These are phyloP conservation scores for Trichoderma reesei DNA, from an alignment of 495 filamentous ascomycete species.

Conservation along the genomic window DNA sequence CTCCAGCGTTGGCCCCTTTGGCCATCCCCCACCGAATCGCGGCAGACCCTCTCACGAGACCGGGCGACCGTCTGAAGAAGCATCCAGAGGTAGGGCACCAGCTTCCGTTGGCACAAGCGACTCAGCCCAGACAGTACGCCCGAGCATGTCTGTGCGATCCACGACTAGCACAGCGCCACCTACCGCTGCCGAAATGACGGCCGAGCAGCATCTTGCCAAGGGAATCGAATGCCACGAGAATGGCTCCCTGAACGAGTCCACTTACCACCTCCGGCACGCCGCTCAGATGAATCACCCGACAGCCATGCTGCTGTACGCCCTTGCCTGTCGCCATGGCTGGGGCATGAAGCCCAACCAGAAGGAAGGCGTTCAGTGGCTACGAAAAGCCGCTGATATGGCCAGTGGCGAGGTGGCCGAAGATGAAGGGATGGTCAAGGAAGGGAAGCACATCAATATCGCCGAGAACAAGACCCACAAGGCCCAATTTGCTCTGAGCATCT, in stretches of 20 bases:
- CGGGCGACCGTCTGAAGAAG: slow-evolving; percentile 29
- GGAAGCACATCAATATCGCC: slow-evolving; percentile 49
- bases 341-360: slow-evolving; percentile 84
- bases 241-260: slow-evolving; percentile 79
- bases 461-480: slow-evolving; percentile 73
- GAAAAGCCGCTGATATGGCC: slow-evolving; percentile 79
- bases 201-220: slow-evolving; percentile 80
- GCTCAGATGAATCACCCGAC: slow-evolving; percentile 78
- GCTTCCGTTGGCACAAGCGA: slow-evolving; percentile 48
- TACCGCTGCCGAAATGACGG: slow-evolving; percentile 48
- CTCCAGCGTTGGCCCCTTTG: slow-evolving; percentile 18
- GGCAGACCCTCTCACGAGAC: slow-evolving; percentile 40
- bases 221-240: slow-evolving; percentile 82
- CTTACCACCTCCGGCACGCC: slow-evolving; percentile 88
- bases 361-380: slow-evolving; percentile 83
- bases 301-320: slow-evolving; percentile 89
- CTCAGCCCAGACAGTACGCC: slow-evolving; percentile 56
- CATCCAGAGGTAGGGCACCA: slow-evolving; percentile 30
- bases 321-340: slow-evolving; percentile 97
- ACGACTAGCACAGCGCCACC: slow-evolving; percentile 18
- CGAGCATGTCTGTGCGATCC: slow-evolving; percentile 43
- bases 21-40: slow-evolving; percentile 31
- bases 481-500: slow-evolving; percentile 89
- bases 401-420: slow-evolving; percentile 74
- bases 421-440: slow-evolving; percentile 54